Evolutionary conservation across 2,329 filamentous ascomycete species (phyloP), one percentile per base, ranked within the genome.

Genomic region (Aspergillus puulaauensis): DNA sequence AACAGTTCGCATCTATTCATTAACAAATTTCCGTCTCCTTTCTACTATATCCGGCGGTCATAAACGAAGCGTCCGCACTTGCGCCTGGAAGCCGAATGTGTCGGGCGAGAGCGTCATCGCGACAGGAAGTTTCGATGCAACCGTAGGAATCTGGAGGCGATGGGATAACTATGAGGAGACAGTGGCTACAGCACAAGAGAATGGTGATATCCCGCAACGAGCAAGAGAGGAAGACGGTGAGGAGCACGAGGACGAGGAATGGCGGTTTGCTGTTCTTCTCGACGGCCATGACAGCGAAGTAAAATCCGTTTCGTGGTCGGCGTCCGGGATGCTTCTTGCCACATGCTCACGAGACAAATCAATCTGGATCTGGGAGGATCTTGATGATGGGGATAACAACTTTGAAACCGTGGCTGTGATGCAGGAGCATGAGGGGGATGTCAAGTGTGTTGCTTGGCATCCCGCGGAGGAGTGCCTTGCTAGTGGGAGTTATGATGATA

Each of bases 351-450:
- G 95, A 49, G 95, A 99, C 73, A 98, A 98, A 79, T 90, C 86
- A 15, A 91, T 98, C 17, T 99, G 95, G 95, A 91, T 99, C 67
- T 99, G 95, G 95, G 95, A 99, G 76, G 95, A 98, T 73, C 84
- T 97, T 54, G 77, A 79, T 55, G 88, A 90, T 64, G 90, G 88
- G 15, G 93, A 96, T 55, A 93, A 96, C 73, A 95, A 98, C 72
- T 98, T 93, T 80, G 95, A 99, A 81, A 98, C 95, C 2, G 87
- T 98, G 15, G 95, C 93, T 0, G 93, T 98, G 53, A 82, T 98
- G 68, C 91, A 90, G 75, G 95, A 98, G 76, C 95, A 99, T 73
- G 90, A 93, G 47, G 93, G 90, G 21, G 95, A 99, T 75, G 93
- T 99, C 64, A 99, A 99, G 74, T 91, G 87, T 63, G 90, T 99